phyloP scores from a whole-genome alignment of 2,329 filamentous ascomycete genomes.

The Didymella arachidicola region DNA sequence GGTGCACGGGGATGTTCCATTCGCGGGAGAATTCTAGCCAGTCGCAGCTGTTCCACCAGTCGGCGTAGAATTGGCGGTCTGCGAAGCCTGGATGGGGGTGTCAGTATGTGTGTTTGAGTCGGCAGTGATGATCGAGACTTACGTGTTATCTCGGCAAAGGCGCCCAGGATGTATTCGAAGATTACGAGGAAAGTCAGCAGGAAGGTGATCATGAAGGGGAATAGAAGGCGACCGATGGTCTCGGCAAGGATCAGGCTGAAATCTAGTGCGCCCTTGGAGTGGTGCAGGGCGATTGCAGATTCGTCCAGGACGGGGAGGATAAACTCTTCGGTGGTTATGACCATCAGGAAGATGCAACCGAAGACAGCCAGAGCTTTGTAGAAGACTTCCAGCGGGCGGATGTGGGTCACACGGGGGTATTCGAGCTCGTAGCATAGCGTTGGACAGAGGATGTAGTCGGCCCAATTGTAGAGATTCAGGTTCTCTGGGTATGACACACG shows the following conservation, averaged over 20 bases:
- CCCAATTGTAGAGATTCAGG: constrained; percentile 80
- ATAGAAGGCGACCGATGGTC: constrained; percentile 88
- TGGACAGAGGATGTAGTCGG: constrained; percentile 88
- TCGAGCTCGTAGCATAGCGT: constrained; percentile 98
- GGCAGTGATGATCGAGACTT: constrained; percentile 25
- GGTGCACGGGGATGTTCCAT: constrained; percentile 98
- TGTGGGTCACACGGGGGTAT: constrained; percentile 80
- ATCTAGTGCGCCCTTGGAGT: constrained; percentile 64
- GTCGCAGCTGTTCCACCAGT: constrained; percentile 78
- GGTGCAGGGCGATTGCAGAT: constrained; percentile 65
- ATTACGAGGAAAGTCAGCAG: constrained; percentile 96
- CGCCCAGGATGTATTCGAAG: constrained; percentile 94
- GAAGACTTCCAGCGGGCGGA: constrained; percentile 81
- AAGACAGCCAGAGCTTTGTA: constrained; percentile 90
- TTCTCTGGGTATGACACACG: constrained; percentile 90
- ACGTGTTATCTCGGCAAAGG: constrained; percentile 89
- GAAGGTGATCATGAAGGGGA: constrained; percentile 97
- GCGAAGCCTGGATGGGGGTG: constrained; percentile 67
- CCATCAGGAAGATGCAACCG: constrained; percentile 94
- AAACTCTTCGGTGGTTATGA: constrained; percentile 90
- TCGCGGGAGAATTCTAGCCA: constrained; percentile 91
- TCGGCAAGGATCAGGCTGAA: constrained; percentile 82
- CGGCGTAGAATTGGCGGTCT: constrained; percentile 89
- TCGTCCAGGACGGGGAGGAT: constrained; percentile 88
- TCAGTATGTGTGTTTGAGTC: constrained; percentile 11